These are phyloP conservation scores for Alopecurus myosuroides DNA, from an alignment of 176 grass and related monocot species.

Conservation along the genomic window DNA sequence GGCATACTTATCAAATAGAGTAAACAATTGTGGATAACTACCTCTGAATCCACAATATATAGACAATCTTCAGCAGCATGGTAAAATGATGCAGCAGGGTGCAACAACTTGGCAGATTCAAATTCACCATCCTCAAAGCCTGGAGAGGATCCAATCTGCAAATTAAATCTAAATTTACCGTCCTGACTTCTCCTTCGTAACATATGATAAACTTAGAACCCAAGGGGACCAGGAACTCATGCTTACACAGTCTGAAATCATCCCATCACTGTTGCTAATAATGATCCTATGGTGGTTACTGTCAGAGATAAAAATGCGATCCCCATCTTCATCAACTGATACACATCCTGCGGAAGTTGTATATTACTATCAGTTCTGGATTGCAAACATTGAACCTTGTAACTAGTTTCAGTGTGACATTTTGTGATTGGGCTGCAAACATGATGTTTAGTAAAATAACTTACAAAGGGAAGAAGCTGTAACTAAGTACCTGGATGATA, in stretches of 20 bases:
- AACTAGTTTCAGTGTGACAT: neutral
- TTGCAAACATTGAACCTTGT: constrained; percentile 12
- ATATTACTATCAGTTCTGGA: constrained; percentile 2
- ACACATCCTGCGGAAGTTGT: constrained; percentile 49
- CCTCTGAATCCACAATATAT: constrained; percentile 95
- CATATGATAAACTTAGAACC: constrained; percentile 18
- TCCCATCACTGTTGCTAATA: constrained; percentile 58
- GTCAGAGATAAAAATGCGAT: constrained; percentile 82
- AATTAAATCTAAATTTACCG: constrained; percentile 4
- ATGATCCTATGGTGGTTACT: constrained; percentile 88
- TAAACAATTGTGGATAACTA: constrained; percentile 25
- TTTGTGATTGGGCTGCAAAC: neutral
- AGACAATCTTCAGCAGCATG: constrained; percentile 58
- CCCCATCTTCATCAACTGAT: constrained; percentile 78
- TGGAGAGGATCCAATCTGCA: constrained; percentile 79
- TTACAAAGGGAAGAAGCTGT: neutral
- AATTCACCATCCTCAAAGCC: constrained; percentile 97
- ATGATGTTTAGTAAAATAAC: constrained; percentile 5
- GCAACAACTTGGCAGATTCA: constrained; percentile 81
- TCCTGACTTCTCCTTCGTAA: neutral
- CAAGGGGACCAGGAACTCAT: constrained; percentile 17
- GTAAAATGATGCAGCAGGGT: constrained; percentile 81
- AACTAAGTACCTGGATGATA: constrained; percentile 55
- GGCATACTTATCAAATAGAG: neutral
- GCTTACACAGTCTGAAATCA: constrained; percentile 81